Base-by-base conservation (phyloP, 257 asterid species). In the Salvia miltiorrhiza region DNA sequence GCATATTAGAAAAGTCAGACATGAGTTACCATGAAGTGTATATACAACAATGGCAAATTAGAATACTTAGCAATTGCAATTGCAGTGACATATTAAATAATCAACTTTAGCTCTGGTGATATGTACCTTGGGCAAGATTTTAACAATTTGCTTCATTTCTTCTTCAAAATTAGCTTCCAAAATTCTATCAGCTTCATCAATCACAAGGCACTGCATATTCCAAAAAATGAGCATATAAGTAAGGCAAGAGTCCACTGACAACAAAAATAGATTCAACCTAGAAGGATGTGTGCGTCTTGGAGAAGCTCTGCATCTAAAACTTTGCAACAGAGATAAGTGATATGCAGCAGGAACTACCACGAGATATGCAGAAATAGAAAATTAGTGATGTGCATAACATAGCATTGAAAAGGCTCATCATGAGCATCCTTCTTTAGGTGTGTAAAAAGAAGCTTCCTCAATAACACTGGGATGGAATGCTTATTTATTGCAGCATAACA, bases 111-210 rank as follows among this genome's bases (percentile, higher is more conserved):
- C 26, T 16, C 23, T 17, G 37, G 67, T 33, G 28, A 56, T 21
- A 68, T 37, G 48, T 85, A 94, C 99, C 96, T 94, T 94, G 0
- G 99, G 99, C 76, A 94, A 83, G 73, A 83, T 73, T 73, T 75
- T 91, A 28, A 89, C 80, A 52, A 94, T 91, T 67, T 86, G 93
- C 83, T 82, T 88, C 96, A 94, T 94, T 73, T 94, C 97, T 49
- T 87, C 93, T 82, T 91, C 99, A 71, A 94, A 94, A 69, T 94
- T 94, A 20, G 87, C 91, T 86, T 94, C 99, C 82, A 94, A 74
- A 69, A 94, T 91, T 83, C 99, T 79, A 75, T 94, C 99, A 70
- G 99, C 99, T 82, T 94, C 99, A 76, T 94, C 99, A 66, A 94
- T 86, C 56, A 87, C 62, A 20, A 94, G 96, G 78, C 97, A 91